phyloP scores from a whole-genome alignment of 805 yeast genomes.

The Priceomyces fermenticarens region DNA sequence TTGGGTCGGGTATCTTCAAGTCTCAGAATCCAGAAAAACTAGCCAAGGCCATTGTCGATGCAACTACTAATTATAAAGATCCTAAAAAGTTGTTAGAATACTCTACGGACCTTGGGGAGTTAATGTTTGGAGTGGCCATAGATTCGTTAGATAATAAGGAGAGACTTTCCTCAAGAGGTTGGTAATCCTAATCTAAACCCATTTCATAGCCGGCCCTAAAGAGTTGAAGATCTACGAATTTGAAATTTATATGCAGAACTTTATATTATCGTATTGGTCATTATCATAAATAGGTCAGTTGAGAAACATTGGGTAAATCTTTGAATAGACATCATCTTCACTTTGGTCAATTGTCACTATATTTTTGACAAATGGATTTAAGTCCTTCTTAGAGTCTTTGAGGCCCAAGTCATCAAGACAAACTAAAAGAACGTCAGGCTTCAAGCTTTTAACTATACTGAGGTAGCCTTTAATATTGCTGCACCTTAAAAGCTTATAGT shows the following conservation, averaged over 20 bases:
- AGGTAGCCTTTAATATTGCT: conserved; percentile 40
- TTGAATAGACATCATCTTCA: conserved; percentile 13
- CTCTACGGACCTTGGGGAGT: conserved; percentile 69
- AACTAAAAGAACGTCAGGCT: conserved; percentile 39
- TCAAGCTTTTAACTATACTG: conserved; percentile 35
- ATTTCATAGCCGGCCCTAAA: too few species aligned
- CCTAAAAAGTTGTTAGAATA: conserved; percentile 58
- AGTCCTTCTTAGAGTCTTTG: conserved; percentile 27
- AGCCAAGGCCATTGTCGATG: conserved; percentile 77
- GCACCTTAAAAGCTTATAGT: conserved; percentile 39
- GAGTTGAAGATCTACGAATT: neutral
- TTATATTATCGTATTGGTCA: neutral
- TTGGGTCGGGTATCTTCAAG: conserved; percentile 69
- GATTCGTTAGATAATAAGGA: conserved; percentile 46
- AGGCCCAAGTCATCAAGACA: conserved; percentile 44
- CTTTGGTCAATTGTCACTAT: conserved; percentile 24
- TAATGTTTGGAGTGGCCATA: conserved; percentile 71
- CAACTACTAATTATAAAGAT: conserved; percentile 68
- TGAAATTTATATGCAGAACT: neutral
- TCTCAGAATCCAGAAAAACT: conserved; percentile 68
- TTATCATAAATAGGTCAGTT: conserved; percentile 2
- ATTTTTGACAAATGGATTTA: conserved; percentile 36
- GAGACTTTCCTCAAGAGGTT: conserved; percentile 50
- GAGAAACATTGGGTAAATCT: conserved; percentile 13
- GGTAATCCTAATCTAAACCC: conserved; percentile 28